A percentile compares a stretch with the other conserved stretches of the same genome.
phyloP scores from a whole-genome alignment of 2,329 filamentous ascomycete species.

The Colletotrichum coccodes region DNA sequence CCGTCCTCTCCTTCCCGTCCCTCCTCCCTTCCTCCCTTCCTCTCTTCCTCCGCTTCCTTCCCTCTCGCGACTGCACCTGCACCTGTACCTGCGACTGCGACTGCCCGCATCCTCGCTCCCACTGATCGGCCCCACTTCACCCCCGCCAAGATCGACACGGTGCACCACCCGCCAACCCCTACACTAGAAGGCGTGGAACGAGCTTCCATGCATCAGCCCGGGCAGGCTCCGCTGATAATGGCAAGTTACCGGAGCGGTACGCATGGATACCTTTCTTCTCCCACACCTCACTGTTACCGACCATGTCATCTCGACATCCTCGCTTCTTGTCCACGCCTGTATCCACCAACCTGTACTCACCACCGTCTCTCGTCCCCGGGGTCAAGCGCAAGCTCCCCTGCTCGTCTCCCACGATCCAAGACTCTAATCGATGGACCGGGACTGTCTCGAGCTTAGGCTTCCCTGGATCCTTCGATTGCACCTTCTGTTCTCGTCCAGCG shows the following conservation, averaged over 20 bases:
- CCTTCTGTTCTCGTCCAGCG: slow-evolving; percentile 31
- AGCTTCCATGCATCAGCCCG: slow-evolving; percentile 30
- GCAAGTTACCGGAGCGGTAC: slow-evolving; percentile 12
- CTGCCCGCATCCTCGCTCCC: not conserved
- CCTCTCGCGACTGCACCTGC: not conserved
- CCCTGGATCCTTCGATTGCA: slow-evolving; percentile 11
- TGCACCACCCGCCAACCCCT: slow-evolving; percentile 1
- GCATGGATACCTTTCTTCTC: slow-evolving; percentile 5
- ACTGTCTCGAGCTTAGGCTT: slow-evolving; percentile 1
- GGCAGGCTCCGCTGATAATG: slow-evolving; percentile 27
- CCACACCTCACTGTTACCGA: not conserved
- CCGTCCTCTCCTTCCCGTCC: not conserved
- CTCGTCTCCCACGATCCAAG: not conserved
- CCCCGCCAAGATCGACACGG: slow-evolving; percentile 21
- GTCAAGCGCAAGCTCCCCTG: not conserved
- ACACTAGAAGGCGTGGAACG: slow-evolving; percentile 32
- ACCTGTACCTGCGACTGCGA: not conserved
- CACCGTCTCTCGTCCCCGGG: not conserved
- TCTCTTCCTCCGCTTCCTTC: not conserved
- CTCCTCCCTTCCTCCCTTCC: not conserved
- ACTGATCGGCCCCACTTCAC: not conserved
- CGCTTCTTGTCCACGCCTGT: not conserved
- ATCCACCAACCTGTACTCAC: not conserved
- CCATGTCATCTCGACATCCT: slow-evolving; percentile 2
- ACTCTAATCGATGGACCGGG: slow-evolving; percentile 17